Conservation (phyloP, 164 flowering plant species). For the Chimonanthus praecox region DNA sequence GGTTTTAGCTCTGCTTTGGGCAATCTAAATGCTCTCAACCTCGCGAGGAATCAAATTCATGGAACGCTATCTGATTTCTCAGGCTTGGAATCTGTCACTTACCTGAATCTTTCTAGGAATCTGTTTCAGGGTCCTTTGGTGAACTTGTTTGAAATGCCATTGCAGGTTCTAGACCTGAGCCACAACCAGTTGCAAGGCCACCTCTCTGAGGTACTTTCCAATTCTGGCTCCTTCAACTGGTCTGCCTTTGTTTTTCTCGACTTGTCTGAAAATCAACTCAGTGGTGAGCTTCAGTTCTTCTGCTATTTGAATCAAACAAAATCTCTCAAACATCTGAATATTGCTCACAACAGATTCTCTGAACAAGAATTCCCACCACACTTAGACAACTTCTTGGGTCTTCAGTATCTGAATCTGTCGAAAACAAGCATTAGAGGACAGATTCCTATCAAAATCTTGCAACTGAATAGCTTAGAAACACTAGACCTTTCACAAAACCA, state of each 20-base stretch:
- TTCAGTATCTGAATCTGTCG: constrained; percentile 72
- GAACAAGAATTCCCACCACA: constrained; percentile 37
- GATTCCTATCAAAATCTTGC: constrained; percentile 41
- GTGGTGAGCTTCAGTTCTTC: constrained; percentile 43
- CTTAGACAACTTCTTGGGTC: constrained; percentile 25
- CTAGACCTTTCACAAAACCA: constrained; percentile 68
- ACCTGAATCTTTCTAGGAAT: constrained; percentile 66
- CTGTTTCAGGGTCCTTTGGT: constrained; percentile 57
- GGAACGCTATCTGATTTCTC: constrained; percentile 57
- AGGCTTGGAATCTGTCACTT: constrained; percentile 39
- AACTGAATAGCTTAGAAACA: constrained; percentile 33
- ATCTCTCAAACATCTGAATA: constrained; percentile 63
- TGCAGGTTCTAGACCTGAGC: constrained; percentile 70
- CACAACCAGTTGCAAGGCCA: constrained; percentile 70
- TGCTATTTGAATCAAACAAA: constrained; percentile 29
- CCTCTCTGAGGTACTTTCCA: constrained; percentile 57
- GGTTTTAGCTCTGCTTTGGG: constrained; percentile 62
- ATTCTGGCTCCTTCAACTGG: constrained; percentile 43
- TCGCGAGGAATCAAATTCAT: constrained; percentile 52
- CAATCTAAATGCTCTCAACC: constrained; percentile 43
- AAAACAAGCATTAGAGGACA: constrained; percentile 35
- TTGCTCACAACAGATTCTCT: constrained; percentile 62
- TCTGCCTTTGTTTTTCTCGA: constrained; percentile 58
- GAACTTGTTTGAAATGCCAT: constrained; percentile 38
- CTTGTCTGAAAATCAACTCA: constrained; percentile 62